A percentile compares a stretch with the other conserved stretches of the same genome.
Evolutionary conservation across 2,329 filamentous ascomycete species (phyloP).

Genomic region (Aspergillus fumigatus): DNA sequence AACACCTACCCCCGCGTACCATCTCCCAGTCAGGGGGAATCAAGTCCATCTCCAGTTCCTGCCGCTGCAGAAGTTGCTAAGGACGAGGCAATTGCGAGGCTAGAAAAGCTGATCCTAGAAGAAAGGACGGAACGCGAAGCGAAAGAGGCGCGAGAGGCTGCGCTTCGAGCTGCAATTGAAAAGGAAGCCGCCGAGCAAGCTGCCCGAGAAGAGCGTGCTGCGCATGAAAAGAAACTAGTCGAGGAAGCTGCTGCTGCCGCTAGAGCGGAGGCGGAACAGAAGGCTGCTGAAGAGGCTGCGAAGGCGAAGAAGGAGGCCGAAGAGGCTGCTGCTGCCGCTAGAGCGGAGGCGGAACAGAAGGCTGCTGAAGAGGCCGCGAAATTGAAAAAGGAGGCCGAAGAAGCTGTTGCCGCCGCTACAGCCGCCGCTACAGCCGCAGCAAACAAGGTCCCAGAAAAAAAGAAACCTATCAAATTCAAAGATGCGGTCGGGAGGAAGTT

Average conservation of each 20-base stretch:
- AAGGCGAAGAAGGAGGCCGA: constrained; percentile 43
- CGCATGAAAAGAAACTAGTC: constrained; percentile 39
- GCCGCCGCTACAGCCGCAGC: constrained; percentile 31
- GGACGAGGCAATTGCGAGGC: constrained; percentile 56
- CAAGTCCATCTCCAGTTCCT: constrained; percentile 21
- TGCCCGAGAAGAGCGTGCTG: constrained; percentile 32
- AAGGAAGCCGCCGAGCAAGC: constrained; percentile 46
- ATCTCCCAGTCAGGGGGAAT: constrained; percentile 28
- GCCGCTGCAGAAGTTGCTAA: constrained; percentile 48
- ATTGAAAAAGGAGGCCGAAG: constrained; percentile 23
- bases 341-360: constrained; percentile 35
- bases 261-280: constrained; percentile 45
- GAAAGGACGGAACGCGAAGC: constrained; percentile 40
- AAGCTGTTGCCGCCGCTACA: constrained; percentile 30
- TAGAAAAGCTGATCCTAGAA: constrained; percentile 54
- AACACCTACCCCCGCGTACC: constrained; percentile 32
- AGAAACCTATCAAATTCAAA: constrained; percentile 80
- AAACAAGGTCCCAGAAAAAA: constrained; percentile 49
- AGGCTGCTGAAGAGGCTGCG: constrained; percentile 45
- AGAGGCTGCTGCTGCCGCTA: constrained; percentile 37
- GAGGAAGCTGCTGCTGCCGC: constrained; percentile 45
- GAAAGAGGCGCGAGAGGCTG: constrained; percentile 35
- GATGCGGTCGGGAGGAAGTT: constrained; percentile 89
- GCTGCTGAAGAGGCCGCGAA: neutral
- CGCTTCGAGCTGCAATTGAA: constrained; percentile 43